phyloP scores from a whole-genome alignment of 345 rosid species.

The Viola odorata region DNA sequence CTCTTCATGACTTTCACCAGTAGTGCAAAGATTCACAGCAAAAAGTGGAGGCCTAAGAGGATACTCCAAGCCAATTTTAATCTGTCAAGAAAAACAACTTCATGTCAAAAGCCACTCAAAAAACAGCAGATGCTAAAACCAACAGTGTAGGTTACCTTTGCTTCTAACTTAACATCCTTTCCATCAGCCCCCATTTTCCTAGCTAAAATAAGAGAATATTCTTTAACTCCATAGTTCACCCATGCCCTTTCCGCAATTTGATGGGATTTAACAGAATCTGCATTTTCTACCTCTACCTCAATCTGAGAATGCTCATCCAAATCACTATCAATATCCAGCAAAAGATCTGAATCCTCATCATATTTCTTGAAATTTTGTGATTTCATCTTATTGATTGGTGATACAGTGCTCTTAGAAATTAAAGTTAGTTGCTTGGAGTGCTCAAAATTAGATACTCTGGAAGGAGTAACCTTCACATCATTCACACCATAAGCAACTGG shows the following conservation, averaged over 20 bases:
- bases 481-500: slow-evolving; percentile 35
- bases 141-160: slow-evolving; percentile 45
- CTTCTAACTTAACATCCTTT: slow-evolving; percentile 52
- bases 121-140: slow-evolving; percentile 13
- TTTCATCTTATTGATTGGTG: slow-evolving; percentile 51
- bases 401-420: slow-evolving; percentile 69
- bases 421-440: slow-evolving; percentile 68
- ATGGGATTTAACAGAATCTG: slow-evolving; percentile 21
- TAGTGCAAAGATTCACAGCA: slow-evolving; percentile 39
- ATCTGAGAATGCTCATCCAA: slow-evolving; percentile 49
- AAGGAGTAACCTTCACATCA: slow-evolving; percentile 32
- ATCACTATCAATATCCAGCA: slow-evolving; percentile 75
- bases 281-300: slow-evolving; percentile 40
- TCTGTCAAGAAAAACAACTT: slow-evolving; percentile 38
- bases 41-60: slow-evolving; percentile 86
- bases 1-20: slow-evolving; percentile 29
- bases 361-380: slow-evolving; percentile 64
- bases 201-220: slow-evolving; percentile 54
- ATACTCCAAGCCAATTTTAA: slow-evolving; percentile 73
- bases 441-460: slow-evolving; percentile 40
- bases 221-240: slow-evolving; percentile 66
- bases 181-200: slow-evolving; percentile 42
- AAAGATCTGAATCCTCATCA: slow-evolving; percentile 63
- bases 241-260: slow-evolving; percentile 47
- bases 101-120: slow-evolving; percentile 6